phyloP scores from a whole-genome alignment of 106 monocot genomes.

The Dendrobium nobile region DNA sequence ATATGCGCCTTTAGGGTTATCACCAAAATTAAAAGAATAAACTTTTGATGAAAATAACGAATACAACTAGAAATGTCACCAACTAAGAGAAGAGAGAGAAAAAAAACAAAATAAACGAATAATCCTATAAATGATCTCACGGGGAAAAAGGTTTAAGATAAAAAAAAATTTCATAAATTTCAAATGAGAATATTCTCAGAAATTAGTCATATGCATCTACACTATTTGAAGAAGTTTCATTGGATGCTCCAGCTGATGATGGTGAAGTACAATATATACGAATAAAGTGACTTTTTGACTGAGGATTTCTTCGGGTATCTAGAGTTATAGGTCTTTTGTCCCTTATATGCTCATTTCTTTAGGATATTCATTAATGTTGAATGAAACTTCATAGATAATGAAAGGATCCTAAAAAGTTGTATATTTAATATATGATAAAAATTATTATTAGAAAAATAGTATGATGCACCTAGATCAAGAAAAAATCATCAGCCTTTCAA shows the following conservation, averaged over 20 bases:
- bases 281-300: conserved; percentile 28
- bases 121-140: not conserved
- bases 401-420: conserved; percentile 75
- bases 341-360: conserved; percentile 80
- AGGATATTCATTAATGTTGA: conserved; percentile 90
- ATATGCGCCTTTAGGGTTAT: no score
- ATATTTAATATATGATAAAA: not conserved
- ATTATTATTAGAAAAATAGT: not conserved
- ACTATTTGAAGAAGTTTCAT: conserved; percentile 54
- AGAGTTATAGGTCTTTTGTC: conserved; percentile 38
- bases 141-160: not conserved
- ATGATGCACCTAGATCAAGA: not conserved
- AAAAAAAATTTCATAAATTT: not conserved
- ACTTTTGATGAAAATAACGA: no score
- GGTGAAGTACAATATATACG: conserved; percentile 20
- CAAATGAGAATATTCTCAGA: not conserved
- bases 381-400: conserved; percentile 70
- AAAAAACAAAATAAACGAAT: no score
- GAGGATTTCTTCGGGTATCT: conserved; percentile 28
- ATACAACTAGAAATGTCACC: no score
- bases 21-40: no score
- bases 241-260: conserved; percentile 57
- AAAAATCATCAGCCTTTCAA: not conserved
- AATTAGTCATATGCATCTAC: conserved; percentile 1
- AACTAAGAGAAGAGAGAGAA: no score